phyloP scores from a whole-genome alignment of 75 land plant genomes.

The Azolla pinnata region DNA sequence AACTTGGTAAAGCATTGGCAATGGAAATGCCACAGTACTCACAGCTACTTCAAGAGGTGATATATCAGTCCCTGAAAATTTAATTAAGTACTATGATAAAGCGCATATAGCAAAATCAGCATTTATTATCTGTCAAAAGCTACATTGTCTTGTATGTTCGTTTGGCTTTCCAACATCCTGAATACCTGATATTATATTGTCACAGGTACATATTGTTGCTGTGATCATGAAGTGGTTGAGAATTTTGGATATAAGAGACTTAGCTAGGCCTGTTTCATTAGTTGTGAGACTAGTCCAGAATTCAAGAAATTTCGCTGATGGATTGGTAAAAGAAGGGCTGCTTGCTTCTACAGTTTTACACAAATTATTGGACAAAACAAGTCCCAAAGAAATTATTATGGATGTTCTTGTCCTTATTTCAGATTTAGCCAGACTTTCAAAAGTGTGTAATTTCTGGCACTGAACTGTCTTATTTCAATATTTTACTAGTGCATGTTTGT shows the following conservation, averaged over 20 bases:
- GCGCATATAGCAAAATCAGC: no score
- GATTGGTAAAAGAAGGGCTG: constrained; percentile 60
- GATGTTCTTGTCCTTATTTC: constrained; percentile 81
- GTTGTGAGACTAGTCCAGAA: constrained; percentile 64
- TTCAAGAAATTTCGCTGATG: constrained; percentile 54
- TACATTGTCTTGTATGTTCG: no score
- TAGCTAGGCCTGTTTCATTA: constrained; percentile 63
- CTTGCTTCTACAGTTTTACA: constrained; percentile 42
- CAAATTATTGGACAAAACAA: constrained; percentile 42
- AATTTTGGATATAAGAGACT: constrained; percentile 46
- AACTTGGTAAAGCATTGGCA: constrained; percentile 53
- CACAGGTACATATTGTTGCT: constrained; percentile 54
- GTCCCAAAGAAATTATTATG: constrained; percentile 57
- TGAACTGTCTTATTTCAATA: constrained; percentile 5
- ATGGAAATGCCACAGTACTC: constrained; percentile 61
- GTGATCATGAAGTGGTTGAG: constrained; percentile 63
- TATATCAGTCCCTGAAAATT: no score
- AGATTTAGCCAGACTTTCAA: constrained; percentile 90
- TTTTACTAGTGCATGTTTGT: neutral
- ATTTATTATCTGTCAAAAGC: no score
- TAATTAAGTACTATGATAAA: no score
- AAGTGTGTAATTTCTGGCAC: constrained; percentile 25
- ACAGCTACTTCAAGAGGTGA: constrained; percentile 81
- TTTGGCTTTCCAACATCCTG: no score
- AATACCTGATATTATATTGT: neutral